phyloP scores from a whole-genome alignment of 2,329 filamentous ascomycete species.

The Apiospora saccharicola region DNA sequence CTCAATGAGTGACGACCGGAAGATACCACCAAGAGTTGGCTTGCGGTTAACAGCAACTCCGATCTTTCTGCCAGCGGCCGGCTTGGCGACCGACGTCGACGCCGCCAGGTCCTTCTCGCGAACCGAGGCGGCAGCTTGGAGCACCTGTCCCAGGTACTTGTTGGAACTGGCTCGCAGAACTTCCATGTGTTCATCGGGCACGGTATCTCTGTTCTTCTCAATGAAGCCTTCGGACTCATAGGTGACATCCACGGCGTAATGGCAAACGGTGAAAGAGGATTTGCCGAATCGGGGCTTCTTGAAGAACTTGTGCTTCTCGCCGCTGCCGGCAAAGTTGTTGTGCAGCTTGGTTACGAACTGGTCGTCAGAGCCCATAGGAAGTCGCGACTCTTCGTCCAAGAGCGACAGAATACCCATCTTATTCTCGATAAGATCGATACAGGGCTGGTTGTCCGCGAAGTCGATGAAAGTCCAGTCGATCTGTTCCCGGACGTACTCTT shows the following conservation, averaged over 20 bases:
- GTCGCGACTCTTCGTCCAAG: constrained; percentile 92
- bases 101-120: constrained; percentile 85
- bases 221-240: constrained; percentile 99
- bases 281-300: constrained; percentile 99
- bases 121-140: constrained; percentile 85
- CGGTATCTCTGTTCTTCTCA: constrained; percentile 98
- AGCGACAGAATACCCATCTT: constrained; percentile 93
- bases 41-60: constrained; percentile 94
- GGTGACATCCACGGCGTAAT: constrained; percentile 97
- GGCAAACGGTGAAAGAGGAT: constrained; percentile 96
- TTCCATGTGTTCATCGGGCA: constrained; percentile 97
- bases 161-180: constrained; percentile 87
- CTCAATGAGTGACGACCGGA: constrained; percentile 97
- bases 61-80: constrained; percentile 82
- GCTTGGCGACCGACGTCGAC: constrained; percentile 75
- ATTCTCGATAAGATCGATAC: constrained; percentile 97
- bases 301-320: constrained; percentile 94
- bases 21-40: constrained; percentile 96
- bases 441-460: constrained; percentile 98
- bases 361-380: constrained; percentile 97
- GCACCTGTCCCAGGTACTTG: constrained; percentile 81
- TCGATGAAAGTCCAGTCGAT: constrained; percentile 99
- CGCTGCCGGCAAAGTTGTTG: constrained; percentile 77
- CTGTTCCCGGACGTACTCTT: constrained; percentile 94
- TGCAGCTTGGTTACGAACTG: constrained; percentile 97